These are phyloP conservation scores for Zymoseptoria tritici DNA, from an alignment of 2,329 filamentous ascomycete genomes.

Conservation along the genomic window DNA sequence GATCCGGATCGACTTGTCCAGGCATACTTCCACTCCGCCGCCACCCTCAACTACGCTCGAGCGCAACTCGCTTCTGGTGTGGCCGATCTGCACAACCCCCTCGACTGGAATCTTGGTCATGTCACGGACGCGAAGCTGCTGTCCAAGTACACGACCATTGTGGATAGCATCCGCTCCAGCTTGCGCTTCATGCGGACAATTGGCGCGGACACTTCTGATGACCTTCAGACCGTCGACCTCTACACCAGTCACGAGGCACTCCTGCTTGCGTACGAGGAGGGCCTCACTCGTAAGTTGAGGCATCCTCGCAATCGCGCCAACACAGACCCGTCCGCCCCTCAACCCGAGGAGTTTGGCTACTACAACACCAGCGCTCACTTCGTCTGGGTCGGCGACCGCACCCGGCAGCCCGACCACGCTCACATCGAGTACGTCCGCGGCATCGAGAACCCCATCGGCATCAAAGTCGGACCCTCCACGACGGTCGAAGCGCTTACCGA, in stretches of 20 bases:
- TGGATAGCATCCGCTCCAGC: constrained; percentile 72
- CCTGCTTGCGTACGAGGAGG: constrained; percentile 88
- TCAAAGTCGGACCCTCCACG: constrained; percentile 91
- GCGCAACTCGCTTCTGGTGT: constrained; percentile 78
- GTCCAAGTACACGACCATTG: constrained; percentile 77
- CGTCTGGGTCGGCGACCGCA: constrained; percentile 96
- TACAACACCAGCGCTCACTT: constrained; percentile 96
- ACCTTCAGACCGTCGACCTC: constrained; percentile 85
- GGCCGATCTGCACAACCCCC: constrained; percentile 83
- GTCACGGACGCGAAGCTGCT: constrained; percentile 78
- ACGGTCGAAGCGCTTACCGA: constrained; percentile 65
- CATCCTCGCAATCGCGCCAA: constrained; percentile 47
- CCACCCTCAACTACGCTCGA: constrained; percentile 88
- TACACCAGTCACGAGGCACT: constrained; percentile 95
- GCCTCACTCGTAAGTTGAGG: constrained; percentile 68
- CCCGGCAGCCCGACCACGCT: constrained; percentile 82
- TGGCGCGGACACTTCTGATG: constrained; percentile 75
- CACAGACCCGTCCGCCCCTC: neutral
- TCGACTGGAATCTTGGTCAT: constrained; percentile 93
- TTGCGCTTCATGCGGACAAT: constrained; percentile 90
- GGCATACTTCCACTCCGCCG: constrained; percentile 92
- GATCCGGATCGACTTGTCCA: constrained; percentile 79
- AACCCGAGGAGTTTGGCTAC: constrained; percentile 51
- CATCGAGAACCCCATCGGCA: constrained; percentile 88
- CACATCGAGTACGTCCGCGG: constrained; percentile 98